phyloP scores from a whole-genome alignment of 352 stramenopile genomes.

The Pythium sukuiense region DNA sequence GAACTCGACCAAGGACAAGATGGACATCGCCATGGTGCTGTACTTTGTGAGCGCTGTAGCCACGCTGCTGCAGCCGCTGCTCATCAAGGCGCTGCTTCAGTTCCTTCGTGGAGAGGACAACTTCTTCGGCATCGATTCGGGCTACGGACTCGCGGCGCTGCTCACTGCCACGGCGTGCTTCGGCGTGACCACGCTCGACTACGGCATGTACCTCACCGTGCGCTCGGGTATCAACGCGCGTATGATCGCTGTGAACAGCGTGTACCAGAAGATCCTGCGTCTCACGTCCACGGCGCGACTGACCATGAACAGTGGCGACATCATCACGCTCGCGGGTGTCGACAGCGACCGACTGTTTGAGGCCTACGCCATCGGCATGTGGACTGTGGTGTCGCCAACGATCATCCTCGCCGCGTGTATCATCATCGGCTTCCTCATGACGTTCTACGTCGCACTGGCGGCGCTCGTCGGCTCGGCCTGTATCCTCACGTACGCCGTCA shows the following conservation, averaged over 20 bases:
- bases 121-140: constrained; percentile 29
- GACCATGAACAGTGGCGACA: constrained; percentile 51
- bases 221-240: constrained; percentile 49
- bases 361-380: constrained; percentile 45
- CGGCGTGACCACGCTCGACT: constrained; percentile 42
- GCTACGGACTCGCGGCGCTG: constrained; percentile 28
- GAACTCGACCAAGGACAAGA: constrained; percentile 32
- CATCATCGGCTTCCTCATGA: constrained; percentile 24
- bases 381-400: constrained; percentile 29
- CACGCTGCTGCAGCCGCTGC: constrained; percentile 34
- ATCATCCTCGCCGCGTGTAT: constrained; percentile 23
- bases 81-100: constrained; percentile 38
- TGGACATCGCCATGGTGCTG: constrained; percentile 32
- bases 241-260: constrained; percentile 42
- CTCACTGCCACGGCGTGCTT: constrained; percentile 24
- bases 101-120: constrained; percentile 23
- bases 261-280: constrained; percentile 56
- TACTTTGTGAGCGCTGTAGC: constrained; percentile 29
- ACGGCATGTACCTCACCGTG: constrained; percentile 44
- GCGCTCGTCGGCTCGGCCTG: constrained; percentile 26
- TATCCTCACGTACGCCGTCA: constrained; percentile 35
- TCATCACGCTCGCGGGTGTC: constrained; percentile 54
- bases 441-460: constrained; percentile 20
- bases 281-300: constrained; percentile 45
- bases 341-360: constrained; percentile 59